Percentiles rank a stretch among this genome's conserved stretches.
These are phyloP conservation scores for Ustilago vetiveriae DNA, from an alignment of 1,284 basidiomycete genomes.

Conservation along the genomic window DNA sequence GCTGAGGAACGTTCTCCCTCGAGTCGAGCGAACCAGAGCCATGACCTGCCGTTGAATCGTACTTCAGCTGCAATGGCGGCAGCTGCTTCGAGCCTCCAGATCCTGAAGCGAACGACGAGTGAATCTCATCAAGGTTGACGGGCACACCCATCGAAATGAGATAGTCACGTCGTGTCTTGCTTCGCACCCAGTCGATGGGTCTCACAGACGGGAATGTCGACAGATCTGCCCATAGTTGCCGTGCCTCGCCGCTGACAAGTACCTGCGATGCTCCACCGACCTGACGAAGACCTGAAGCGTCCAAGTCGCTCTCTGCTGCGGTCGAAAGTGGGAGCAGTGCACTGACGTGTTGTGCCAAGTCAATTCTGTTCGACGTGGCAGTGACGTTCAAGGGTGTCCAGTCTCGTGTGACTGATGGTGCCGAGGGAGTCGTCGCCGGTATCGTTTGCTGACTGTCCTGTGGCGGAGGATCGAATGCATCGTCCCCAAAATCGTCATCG, in stretches of 20 bases:
- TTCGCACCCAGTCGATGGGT: slow-evolving; percentile 62
- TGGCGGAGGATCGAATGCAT: slow-evolving; percentile 12
- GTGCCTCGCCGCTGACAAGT: slow-evolving; percentile 38
- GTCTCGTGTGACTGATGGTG: slow-evolving; percentile 12
- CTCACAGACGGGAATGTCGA: slow-evolving; percentile 35
- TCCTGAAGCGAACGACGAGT: slow-evolving; percentile 31
- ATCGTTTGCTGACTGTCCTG: background rate
- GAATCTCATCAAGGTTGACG: slow-evolving; percentile 64
- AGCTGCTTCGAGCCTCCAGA: slow-evolving; percentile 24
- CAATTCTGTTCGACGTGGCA: slow-evolving; percentile 16
- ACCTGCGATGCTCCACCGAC: slow-evolving; percentile 56
- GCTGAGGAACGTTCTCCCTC: slow-evolving; percentile 6
- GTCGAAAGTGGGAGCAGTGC: slow-evolving; percentile 27
- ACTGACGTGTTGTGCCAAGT: slow-evolving; percentile 17
- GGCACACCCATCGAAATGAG: slow-evolving; percentile 64
- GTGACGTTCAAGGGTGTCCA: slow-evolving; percentile 35
- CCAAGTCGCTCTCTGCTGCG: slow-evolving; percentile 31
- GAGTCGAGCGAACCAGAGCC: slow-evolving; percentile 1
- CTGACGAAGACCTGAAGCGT: slow-evolving; percentile 38
- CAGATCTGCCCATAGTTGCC: slow-evolving; percentile 35
- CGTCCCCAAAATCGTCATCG: slow-evolving; percentile 27
- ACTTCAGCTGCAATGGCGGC: slow-evolving; percentile 57
- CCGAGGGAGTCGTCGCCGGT: background rate
- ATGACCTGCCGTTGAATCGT: slow-evolving; percentile 27
- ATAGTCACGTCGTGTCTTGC: slow-evolving; percentile 56